Evolutionary conservation across 768 basidiomycete genomes (phyloP).

Genomic region (Pulveroboletus ravenelii): DNA sequence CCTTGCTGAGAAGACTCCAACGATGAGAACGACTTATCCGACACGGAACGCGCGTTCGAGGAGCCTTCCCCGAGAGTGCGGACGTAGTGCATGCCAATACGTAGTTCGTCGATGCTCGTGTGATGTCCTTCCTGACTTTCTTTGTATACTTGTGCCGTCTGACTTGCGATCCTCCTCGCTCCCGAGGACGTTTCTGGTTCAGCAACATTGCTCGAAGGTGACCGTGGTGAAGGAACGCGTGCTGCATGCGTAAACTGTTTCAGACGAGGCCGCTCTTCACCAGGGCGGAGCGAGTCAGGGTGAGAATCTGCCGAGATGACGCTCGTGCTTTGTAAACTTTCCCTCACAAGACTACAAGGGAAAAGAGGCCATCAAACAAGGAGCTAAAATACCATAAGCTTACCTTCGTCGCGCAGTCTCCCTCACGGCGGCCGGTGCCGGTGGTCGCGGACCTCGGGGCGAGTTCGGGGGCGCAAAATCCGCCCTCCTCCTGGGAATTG

Average conservation of each 20-base stretch:
- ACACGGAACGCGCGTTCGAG: conserved; percentile 28
- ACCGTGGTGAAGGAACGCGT: conserved; percentile 60
- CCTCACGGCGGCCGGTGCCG: conserved; percentile 15
- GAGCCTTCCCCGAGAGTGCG: conserved; percentile 59
- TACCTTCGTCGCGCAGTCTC: conserved; percentile 26
- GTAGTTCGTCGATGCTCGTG: conserved; percentile 58
- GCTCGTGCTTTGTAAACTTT: conserved; percentile 47
- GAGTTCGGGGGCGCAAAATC: conserved; percentile 63
- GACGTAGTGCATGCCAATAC: conserved; percentile 67
- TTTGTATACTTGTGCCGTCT: conserved; percentile 57
- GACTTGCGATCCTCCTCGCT: conserved; percentile 50
- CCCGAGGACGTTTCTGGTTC: conserved; percentile 23
- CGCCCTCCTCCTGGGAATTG: conserved; percentile 61
- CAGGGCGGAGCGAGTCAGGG: conserved; percentile 29
- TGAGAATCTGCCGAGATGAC: conserved; percentile 34
- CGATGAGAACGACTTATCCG: conserved; percentile 53
- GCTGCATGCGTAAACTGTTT: conserved; percentile 69
- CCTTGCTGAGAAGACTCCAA: conserved; percentile 54
- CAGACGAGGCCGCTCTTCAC: conserved; percentile 48
- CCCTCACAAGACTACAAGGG: conserved; percentile 40
- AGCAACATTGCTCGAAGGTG: conserved; percentile 28
- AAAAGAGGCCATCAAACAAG: conserved; percentile 16
- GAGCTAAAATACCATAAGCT: neutral
- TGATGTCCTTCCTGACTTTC: conserved; percentile 31
- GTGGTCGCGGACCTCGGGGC: conserved; percentile 34